phyloP scores from a whole-genome alignment of 495 filamentous ascomycete species.

The Articulospora tetracladia region DNA sequence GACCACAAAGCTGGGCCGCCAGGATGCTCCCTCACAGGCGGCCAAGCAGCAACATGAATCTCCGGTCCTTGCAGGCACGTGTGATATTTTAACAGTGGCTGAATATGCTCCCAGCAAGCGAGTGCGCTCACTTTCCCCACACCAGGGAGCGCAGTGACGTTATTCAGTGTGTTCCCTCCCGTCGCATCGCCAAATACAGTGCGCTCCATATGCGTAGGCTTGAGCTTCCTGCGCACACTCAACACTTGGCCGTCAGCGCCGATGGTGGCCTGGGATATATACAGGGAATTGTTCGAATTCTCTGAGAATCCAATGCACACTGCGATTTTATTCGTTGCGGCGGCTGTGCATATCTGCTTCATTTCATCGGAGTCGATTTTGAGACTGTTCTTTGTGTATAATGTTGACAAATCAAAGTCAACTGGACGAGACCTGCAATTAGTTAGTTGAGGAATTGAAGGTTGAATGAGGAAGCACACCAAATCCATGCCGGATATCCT shows the following conservation, averaged over 20 bases:
- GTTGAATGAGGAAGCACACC: constrained; percentile 32
- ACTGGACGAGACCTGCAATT: constrained; percentile 37
- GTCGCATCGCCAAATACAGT: constrained; percentile 55
- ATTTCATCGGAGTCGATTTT: constrained; percentile 42
- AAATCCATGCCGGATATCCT: constrained; percentile 57
- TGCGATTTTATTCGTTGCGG: constrained; percentile 35
- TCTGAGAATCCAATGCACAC: constrained; percentile 55
- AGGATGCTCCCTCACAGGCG: constrained; percentile 29
- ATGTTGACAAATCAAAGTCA: constrained; percentile 37
- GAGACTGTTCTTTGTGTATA: constrained; percentile 51
- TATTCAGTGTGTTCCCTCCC: constrained; percentile 34
- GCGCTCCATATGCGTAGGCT: constrained; percentile 60
- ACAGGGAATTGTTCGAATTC: constrained; percentile 39
- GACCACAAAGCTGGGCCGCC: constrained; percentile 29
- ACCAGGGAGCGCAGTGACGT: constrained; percentile 40
- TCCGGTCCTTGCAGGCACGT: constrained; percentile 44
- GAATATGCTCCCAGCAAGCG: constrained; percentile 54
- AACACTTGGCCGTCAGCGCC: constrained; percentile 39
- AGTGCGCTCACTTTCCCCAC: constrained; percentile 43
- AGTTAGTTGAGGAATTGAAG: background rate
- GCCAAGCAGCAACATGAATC: constrained; percentile 60
- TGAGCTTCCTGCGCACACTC: constrained; percentile 49
- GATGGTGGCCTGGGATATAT: constrained; percentile 55
- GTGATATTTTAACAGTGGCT: constrained; percentile 58
- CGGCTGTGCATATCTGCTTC: constrained; percentile 36